These are phyloP conservation scores for Acorus gramineus DNA, from an alignment of 106 monocot species.

Conservation along the genomic window DNA sequence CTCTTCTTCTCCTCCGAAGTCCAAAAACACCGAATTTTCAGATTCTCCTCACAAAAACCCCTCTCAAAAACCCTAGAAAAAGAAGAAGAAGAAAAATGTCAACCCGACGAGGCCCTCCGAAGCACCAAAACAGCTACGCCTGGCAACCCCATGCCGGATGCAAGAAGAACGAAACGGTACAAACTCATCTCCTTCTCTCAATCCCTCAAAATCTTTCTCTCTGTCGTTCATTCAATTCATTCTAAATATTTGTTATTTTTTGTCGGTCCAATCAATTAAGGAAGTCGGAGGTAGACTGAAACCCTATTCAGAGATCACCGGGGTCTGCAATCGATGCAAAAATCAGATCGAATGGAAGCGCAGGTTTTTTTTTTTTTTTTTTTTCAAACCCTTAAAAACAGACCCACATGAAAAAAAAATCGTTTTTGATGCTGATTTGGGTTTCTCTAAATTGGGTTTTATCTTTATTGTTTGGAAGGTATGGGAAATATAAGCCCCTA, in stretches of 20 bases:
- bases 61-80: too few relatives aligned
- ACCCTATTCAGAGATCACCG: constrained; percentile 76
- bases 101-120: constrained; percentile 60
- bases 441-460: constrained; percentile 1
- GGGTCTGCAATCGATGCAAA: constrained; percentile 78
- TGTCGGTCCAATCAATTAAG: constrained; percentile 14
- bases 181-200: not conserved
- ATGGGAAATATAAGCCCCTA: constrained; percentile 92
- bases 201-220: not conserved
- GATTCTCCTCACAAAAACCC: too few relatives aligned
- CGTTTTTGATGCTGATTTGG: not conserved
- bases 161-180: constrained; percentile 79
- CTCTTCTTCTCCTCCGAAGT: too few relatives aligned
- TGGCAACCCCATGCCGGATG: constrained; percentile 73
- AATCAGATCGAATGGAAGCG: constrained; percentile 97
- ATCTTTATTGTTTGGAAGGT: constrained; percentile 27
- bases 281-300: constrained; percentile 64
- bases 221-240: not conserved
- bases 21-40: too few relatives aligned
- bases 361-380: constrained; percentile 25
- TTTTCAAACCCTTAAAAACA: not conserved
- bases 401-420: too few relatives aligned
- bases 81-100: constrained; percentile 25
- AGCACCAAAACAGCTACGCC: constrained; percentile 73
- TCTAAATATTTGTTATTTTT: not conserved